phyloP scores from a whole-genome alignment of 2,329 filamentous ascomycete species.

The Alternaria triticimaculans region DNA sequence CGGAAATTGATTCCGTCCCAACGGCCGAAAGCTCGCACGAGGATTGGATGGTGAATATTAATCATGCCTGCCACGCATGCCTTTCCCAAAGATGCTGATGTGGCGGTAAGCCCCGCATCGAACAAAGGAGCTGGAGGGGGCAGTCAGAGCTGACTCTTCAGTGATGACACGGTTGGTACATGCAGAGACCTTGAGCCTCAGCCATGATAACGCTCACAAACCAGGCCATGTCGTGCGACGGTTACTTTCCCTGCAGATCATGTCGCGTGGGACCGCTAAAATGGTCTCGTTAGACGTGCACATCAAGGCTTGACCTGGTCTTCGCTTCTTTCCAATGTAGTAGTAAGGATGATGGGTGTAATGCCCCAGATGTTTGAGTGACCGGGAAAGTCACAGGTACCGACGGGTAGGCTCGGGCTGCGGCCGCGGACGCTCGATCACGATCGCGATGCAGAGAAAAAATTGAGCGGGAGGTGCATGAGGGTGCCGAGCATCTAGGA shows the following conservation, averaged over 20 bases:
- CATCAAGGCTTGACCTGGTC: neutral
- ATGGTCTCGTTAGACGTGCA: neutral
- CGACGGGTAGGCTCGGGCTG: neutral
- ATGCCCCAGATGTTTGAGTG: neutral
- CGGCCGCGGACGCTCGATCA: conserved; percentile 2
- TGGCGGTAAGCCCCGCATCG: neutral
- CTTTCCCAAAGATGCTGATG: neutral
- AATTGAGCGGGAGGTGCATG: conserved; percentile 8
- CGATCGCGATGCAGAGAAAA: conserved; percentile 4
- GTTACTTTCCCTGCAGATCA: conserved; percentile 8
- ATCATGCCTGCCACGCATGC: neutral
- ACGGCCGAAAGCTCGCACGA: neutral
- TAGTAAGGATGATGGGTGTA: neutral
- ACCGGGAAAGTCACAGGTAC: neutral
- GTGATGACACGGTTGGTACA: conserved; percentile 1
- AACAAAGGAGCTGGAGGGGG: neutral
- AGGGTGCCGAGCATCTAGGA: conserved; percentile 7
- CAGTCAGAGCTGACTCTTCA: neutral
- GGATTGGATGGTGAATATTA: neutral
- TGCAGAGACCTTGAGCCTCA: conserved; percentile 3
- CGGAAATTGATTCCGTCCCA: neutral
- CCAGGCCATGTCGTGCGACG: conserved; percentile 2
- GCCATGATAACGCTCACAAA: neutral
- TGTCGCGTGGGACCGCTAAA: neutral
- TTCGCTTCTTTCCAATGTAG: neutral